Evolutionary conservation across 768 basidiomycete genomes (phyloP), one percentile per base, ranked within the genome.

Genomic region (Serendipita sp.): DNA sequence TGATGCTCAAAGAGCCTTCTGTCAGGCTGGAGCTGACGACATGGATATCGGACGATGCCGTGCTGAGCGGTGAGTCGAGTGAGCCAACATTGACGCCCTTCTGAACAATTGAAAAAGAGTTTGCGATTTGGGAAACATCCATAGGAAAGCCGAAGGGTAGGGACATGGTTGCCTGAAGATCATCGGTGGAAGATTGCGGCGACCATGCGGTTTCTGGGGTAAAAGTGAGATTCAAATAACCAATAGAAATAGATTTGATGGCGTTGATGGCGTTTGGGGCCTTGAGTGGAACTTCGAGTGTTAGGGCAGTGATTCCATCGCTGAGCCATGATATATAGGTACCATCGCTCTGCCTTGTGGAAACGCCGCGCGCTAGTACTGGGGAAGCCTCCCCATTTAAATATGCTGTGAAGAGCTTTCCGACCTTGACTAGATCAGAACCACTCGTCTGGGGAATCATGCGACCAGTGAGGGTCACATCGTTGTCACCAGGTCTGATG

Each of bases 61-160:
- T 82, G 37, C 83, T 82, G 3, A 81, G 70, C 36, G 83, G 83
- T 85, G 86, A 66, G 31, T 16, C 60, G 13, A 31, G 31, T 40
- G 48, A 43, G 45, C 45, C 85, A 2, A 86, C 80, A 29, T 74
- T 71, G 4, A 71, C 72, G 31, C 78, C 78, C 67, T 82, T 78
- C 68, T 76, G 78, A 27, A 80, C 74, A 66, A 88, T 82, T 27
- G 78, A 80, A 69, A 88, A 87, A 36, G 77, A 73, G 68, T 88
- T 88, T 69, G 80, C 74, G 36, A 88, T 87, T 65, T 85, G 71
- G 33, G 75, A 77, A 62, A 88, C 81, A 1, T 74, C 73, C 16
- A 87, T 5, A 31, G 73, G 73, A 71, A 88, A 88, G 8, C 87
- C 87, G 66, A 88, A 88, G 36, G 87, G 87, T 43, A 88, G 73